Base-by-base conservation (phyloP, 208 protist species). In the Acanthamoeba rhysodes region DNA sequence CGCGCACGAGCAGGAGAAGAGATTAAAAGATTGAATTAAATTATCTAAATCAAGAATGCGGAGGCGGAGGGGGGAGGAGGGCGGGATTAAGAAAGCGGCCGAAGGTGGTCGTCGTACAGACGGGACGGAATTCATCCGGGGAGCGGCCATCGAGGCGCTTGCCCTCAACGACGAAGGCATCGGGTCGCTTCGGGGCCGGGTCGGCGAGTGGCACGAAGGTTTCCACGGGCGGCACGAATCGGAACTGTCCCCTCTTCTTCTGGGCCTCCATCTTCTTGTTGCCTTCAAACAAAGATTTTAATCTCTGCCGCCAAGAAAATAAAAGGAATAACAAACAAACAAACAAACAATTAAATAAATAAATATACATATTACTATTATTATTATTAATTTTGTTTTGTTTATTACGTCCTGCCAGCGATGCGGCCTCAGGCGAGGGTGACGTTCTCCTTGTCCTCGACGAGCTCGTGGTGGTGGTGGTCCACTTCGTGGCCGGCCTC, bases 201-300 rank as follows among this genome's bases (percentile, higher is more conserved):
- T 92, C 59, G n/a, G 64, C 12, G 8, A 48, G 55, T 12, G 85
- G 85, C 18, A 92, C 64, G 32, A 68, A 74, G 34, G 85, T 92
- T 9, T 92, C 85, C 59, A 92, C 85, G 10, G 85, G 85, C 16
- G 85, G 59, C n/a, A 92, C 53, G 32, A 92, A 92, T 22, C 85
- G 85, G 41, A 32, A 92, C 85, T 92, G 55, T 29, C 48, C 85
- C 24, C 41, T 34, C 85, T 92, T 92, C 59, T 74, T 32, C 48
- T 53, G 29, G 34, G 59, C 85, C 24, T 74, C 64, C 85, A 74
- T 74, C 14, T 27, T 22, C 20, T 18, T 64, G 1, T 64, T 24
- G n/a, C 10, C 4, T 20, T 70, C n/a, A 6, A 27, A 64, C 57
- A 64, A 27, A 64, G 14, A 7, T 64, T 64, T 64, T 20, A 20